Evolutionary conservation across 148 eudicot genomes (phyloP), one percentile per base, ranked within the genome.

Genomic region (Drosera capensis): DNA sequence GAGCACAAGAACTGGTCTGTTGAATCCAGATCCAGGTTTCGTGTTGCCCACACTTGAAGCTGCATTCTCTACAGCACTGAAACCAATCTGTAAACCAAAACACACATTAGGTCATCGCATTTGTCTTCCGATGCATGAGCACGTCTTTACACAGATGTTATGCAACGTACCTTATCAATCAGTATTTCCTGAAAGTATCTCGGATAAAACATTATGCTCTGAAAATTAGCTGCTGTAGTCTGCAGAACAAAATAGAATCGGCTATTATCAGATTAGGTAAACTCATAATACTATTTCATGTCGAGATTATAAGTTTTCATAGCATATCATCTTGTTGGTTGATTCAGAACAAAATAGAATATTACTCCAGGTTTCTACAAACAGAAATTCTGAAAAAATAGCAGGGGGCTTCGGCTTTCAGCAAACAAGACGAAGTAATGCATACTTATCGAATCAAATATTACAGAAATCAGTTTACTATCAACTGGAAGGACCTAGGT

Each of bases 1-100:
- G 54, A 88, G 78, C 22, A 92, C 94, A 54, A 88, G 66, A 51
- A 88, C 75, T 39, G 94, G 95, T 56, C 97, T 69, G 31, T 73
- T 30, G 36, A 88, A 88, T 31, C 97, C 97, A 35, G 71, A 15
- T 52, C 57, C 61, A 30, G n/a, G n/a, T n/a, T n/a, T n/a, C n/a
- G 71, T 67, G 44, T 82, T 86, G 20, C 79, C 52, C 34, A 75
- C 62, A 25, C 72, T 54, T 26, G 67, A 63, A 41, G 73, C 63
- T 39, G 76, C 67, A 51, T 83, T 67, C 48, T 88, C 97, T 5
- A 84, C 92, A 12, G 45, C 63, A 35, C 86, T 72, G 43, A 84
- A 88, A 40, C 97, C 97, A 49, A 88, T 73, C 97, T 88, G 94
- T 46, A 54, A 43, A 21, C 20, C 25, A 8, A 52, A 9, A 13